Evolutionary conservation across 78 protist species (phyloP).

Genomic region (Polysphondylium violaceum): DNA sequence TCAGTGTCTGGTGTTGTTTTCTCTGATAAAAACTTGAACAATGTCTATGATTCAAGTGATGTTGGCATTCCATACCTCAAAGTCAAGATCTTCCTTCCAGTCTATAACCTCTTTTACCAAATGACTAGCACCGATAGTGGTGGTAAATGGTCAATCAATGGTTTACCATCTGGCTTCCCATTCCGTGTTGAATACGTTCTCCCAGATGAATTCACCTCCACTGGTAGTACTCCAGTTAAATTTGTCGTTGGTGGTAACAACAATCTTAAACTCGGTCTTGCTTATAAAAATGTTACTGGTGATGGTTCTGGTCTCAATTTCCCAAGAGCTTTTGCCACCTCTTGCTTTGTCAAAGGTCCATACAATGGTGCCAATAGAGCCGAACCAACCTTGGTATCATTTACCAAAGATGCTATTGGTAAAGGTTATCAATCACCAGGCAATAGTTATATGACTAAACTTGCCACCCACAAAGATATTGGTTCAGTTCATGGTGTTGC

Average conservation of each 20-base stretch:
- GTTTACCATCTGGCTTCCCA: neutral
- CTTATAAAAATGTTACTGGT: neutral
- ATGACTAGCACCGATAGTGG: neutral
- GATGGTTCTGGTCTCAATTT: neutral
- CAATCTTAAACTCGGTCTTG: neutral
- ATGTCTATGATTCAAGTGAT: neutral
- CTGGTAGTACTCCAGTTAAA: neutral
- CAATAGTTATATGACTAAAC: neutral
- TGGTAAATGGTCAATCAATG: slow-evolving; percentile 31
- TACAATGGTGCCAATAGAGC: slow-evolving; percentile 24
- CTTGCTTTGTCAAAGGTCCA: slow-evolving; percentile 35
- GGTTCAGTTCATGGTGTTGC: slow-evolving; percentile 62
- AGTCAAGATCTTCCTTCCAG: neutral
- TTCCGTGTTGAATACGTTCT: neutral
- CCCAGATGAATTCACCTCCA: slow-evolving; percentile 17
- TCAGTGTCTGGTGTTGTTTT: neutral
- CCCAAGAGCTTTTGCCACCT: slow-evolving; percentile 37
- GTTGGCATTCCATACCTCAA: neutral
- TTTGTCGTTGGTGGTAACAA: neutral
- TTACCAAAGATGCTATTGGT: slow-evolving; percentile 20
- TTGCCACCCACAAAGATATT: slow-evolving; percentile 43
- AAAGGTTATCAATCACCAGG: slow-evolving; percentile 9
- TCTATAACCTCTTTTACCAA: neutral
- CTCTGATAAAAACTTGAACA: neutral
- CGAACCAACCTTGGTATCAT: slow-evolving; percentile 7